Base-by-base conservation (phyloP, 2,329 filamentous ascomycete species). In the Fusarium pseudograminearum region DNA sequence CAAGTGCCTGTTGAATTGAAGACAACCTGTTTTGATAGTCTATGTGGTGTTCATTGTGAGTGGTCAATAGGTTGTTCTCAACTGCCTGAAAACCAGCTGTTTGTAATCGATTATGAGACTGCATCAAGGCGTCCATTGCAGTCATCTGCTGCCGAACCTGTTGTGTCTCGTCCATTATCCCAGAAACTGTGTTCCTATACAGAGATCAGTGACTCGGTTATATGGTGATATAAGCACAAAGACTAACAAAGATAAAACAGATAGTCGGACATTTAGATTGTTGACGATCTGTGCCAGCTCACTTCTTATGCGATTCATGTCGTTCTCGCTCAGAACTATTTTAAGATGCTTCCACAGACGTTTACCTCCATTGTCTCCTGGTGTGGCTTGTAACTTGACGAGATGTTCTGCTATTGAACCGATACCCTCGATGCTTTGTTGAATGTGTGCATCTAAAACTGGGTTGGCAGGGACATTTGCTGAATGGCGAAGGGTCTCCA, bases 321-420 rank as follows among this genome's bases (percentile, higher is more conserved):
- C 65, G 5, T 31, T 52, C 22, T 66, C 67, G 7, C n/a, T 45
- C 10, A 62, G 18, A 4, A 57, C 34, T 6, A 31, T 11, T 34
- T 53, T 61, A 3, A 70, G 7, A 4, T 58, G 40, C 42, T 62
- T 70, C 67, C 54, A 68, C 10, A 61, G 20, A 14, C 47, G 36
- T 3, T 47, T 46, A 7, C 48, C 26, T 8, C 24, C 6, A n/a
- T 16, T 51, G 7, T 70, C 65, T 12, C n/a, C 31, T 4, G 30
- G 52, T 3, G 5, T 50, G 4, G 31, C 31, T 9, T 20, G 31
- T 10, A 36, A 50, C 5, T 4, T 3, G 16, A 50, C 31, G 18
- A 50, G 31, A 1, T 16, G n/a, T 5, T 26, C 31, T 36, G 47
- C 47, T 26, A 33, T 36, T 26, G 47, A 50, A 9, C 47, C 36